phyloP scores from a whole-genome alignment of 2,329 filamentous ascomycete species.

The Balansia obtecta region DNA sequence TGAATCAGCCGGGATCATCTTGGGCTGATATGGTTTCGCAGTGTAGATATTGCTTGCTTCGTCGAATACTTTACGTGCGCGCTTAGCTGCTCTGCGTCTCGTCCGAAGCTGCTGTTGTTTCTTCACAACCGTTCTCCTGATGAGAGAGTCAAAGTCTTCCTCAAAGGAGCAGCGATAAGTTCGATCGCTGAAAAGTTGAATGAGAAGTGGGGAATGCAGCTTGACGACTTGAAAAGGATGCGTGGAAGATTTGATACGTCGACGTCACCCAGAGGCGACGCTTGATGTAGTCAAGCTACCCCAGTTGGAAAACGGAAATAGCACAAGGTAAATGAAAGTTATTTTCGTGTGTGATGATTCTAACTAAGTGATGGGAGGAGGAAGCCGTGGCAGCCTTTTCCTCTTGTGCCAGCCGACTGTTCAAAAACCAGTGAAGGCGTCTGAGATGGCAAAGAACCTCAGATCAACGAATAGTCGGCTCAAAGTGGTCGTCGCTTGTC shows the following conservation, averaged over 20 bases:
- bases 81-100: slow-evolving; percentile 21
- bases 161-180: slow-evolving; percentile 22
- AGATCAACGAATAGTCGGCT: slow-evolving; percentile 27
- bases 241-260: neutral
- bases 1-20: slow-evolving; percentile 31
- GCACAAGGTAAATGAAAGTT: neutral
- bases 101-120: slow-evolving; percentile 22
- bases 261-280: neutral
- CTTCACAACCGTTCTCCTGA: slow-evolving; percentile 16
- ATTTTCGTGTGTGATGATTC: neutral
- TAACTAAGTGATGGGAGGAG: neutral
- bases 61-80: slow-evolving; percentile 27
- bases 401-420: slow-evolving; percentile 22
- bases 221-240: slow-evolving; percentile 34
- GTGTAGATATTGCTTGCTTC: slow-evolving; percentile 31
- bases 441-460: slow-evolving; percentile 26
- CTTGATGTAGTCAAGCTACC: neutral
- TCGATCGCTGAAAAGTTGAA: slow-evolving; percentile 38
- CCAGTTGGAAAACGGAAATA: neutral
- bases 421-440: slow-evolving; percentile 52
- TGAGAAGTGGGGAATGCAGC: slow-evolving; percentile 61
- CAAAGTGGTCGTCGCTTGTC: slow-evolving; percentile 18
- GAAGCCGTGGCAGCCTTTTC: neutral
- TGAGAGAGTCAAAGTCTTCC: slow-evolving; percentile 9
- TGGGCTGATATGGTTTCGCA: slow-evolving; percentile 27